Evolutionary conservation across 768 basidiomycete species (phyloP), one percentile per base, ranked within the genome.

Genomic region (Hirschioporus abietinus): DNA sequence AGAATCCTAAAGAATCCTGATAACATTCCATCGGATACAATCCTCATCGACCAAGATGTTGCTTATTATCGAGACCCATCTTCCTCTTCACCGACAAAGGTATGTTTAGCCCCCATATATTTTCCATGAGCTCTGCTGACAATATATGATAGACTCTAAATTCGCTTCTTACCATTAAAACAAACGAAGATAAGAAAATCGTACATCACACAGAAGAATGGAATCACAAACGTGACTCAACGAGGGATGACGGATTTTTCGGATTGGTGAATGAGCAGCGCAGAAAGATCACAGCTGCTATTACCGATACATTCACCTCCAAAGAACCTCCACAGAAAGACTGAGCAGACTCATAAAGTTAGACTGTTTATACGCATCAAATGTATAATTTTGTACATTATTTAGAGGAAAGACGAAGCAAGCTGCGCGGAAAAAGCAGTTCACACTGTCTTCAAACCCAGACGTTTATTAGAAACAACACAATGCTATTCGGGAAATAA

Each of bases 1-100:
- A 78, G 80, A 8, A 58, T 83, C 20, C 71, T 83, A 8, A 64
- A 79, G 68, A 83, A 79, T 62, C 82, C 82, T 1, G 64, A 76
- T 1, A 75, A 73, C 8, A 69, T 80, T 6, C 75, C 78, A 18
- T 68, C 75, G 52, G 80, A 72, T 66, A 78, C 75, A 12, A 74
- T 83, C 27, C 74, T 83, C 35, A 80, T 83, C 62, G 81, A 83
- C 70, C 82, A 80, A 70, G 81, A 84, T 65, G 81, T 84, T 5
- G 73, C 78, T 0, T 83, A 83, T 70, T 83, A 72, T 71, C 77
- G 78, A 18, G 73, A 80, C 63, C 71, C 77, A 1, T 73, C 76
- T 4, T 71, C 78, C 1, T 71, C 75, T 18, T 74, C 76, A 9
- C 81, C 83, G 0, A 81, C 77, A n/a, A 83, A 83, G 75, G 79